Evolutionary conservation across 305 asterid species (phyloP), one percentile per base, ranked within the genome.

Genomic region (Euphrasia arctica): DNA sequence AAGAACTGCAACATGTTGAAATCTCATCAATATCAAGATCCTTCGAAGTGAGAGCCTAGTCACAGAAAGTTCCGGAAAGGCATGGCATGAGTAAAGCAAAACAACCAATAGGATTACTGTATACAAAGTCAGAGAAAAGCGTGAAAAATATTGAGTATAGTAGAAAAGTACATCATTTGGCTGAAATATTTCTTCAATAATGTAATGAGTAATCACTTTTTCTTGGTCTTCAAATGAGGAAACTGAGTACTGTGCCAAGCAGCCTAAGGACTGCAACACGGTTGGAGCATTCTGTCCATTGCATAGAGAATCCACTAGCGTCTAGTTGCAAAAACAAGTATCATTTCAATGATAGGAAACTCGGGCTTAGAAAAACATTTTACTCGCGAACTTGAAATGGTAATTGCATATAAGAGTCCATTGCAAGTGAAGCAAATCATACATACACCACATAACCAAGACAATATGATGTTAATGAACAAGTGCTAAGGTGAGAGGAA

Each of bases 201-300:
- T 87, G 74, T 79, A 81, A 43, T 65, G 52, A 52, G 78, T 66
- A 69, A 89, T 80, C 77, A 66, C 84, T 60, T 79, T 70, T 74
- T 81, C 95, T 27, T 80, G 85, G 72, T 76, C 77, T 75, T 82
- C 90, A 76, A 78, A 85, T 69, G 88, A 70, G 67, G 85, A 78
- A 63, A 70, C 57, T 27, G 79, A 88, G 75, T 80, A 72, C 63
- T 85, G 93, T 39, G 94, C 89, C 74, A 87, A 64, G 61, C 91
- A 84, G 68, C 96, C 96, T 66, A 88, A 70, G 71, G 91, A 88
- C 86, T 86, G 90, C 81, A 91, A 77, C 43, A 85, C 82, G 48
- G 96, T 80, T 29, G 87, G 85, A 75, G 73, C 55, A 76, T 81
- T 83, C 75, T 78, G 68, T 76, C 90, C 85, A 3, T 50, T 62